Base-by-base conservation (phyloP, 805 yeast species). In the Metschnikowia gruessii region DNA sequence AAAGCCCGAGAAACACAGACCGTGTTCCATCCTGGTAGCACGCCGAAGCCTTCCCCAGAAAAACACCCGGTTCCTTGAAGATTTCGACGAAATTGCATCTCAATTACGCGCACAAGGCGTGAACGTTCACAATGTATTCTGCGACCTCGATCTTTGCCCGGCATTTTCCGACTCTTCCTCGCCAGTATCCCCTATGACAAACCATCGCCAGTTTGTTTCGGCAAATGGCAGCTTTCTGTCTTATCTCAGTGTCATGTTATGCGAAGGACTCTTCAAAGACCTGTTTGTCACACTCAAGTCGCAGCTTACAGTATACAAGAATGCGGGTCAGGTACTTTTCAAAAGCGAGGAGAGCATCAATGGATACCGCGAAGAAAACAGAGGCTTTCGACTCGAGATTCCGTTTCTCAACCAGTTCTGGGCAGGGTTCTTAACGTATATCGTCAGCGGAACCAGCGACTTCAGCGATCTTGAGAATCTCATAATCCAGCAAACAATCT, bases 331-430 rank as follows among this genome's bases (percentile, higher is more conserved):
- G 16, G 41, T 59, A 6, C 46, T 70, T 12, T 56, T 62, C 19
- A 57, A 55, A 21, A 50, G 52, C 9, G 53, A 51, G 30, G 75
- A 70, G 18, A 35, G 55, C 28, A 50, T 69, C 16, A 69, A 68
- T 48, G 76, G 74, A 0, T 69, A 63, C 43, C 46, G 41, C 7
- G 46, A 50, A 1, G 46, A 49, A 10, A 39, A 22, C 9, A 48
- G 58, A 6, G 42, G 47, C 15, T 63, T 54, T 42, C 60, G 61
- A 8, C 55, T 69, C 15, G 61, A 63, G 24, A 51, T 69, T 13
- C 76, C 77, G 4, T 68, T 72, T 41, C 53, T 69, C 55, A 65
- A 58, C 46, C 58, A 56, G 18, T 72, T 72, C 51, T 67, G 74
- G 66, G 56, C 65, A 1, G 76, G 77, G 0, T 68, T 63, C 49